Conservation (phyloP, 805 yeast species). For the Limtongozyma cylindracea region DNA sequence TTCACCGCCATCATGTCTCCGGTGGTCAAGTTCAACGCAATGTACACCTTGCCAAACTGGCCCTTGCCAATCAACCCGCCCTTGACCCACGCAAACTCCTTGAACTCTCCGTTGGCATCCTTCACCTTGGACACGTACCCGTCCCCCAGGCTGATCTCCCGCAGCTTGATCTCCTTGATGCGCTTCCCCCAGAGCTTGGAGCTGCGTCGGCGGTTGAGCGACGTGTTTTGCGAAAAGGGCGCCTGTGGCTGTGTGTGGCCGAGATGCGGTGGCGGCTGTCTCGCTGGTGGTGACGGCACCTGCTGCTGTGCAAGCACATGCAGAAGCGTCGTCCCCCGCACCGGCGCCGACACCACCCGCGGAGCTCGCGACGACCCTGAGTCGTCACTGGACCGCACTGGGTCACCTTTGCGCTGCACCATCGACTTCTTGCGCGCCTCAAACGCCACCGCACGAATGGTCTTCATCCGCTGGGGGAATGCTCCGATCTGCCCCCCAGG, state of each 20-base stretch:
- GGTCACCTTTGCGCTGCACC: constrained; percentile 6
- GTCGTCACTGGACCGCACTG: too few relatives aligned
- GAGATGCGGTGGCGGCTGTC: too few relatives aligned
- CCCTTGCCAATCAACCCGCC: constrained; percentile 96
- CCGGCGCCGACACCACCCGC: too few relatives aligned
- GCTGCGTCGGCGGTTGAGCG: constrained; percentile 10
- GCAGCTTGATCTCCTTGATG: constrained; percentile 73
- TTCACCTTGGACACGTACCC: constrained; percentile 41
- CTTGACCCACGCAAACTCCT: constrained; percentile 90
- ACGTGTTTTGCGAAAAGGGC: too few relatives aligned
- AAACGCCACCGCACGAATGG: constrained; percentile 78
- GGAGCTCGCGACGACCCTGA: too few relatives aligned
- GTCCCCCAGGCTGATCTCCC: constrained; percentile 31
- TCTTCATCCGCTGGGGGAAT: constrained; percentile 70
- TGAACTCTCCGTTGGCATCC: constrained; percentile 39
- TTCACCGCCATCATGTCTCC: constrained; percentile 99
- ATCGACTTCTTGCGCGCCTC: constrained; percentile 35
- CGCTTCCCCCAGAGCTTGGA: constrained; percentile 97
- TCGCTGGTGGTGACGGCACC: too few relatives aligned
- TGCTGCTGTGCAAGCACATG: too few relatives aligned
- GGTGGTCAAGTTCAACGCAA: constrained; percentile 83
- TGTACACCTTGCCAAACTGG: constrained; percentile 80
- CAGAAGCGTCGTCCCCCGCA: too few relatives aligned
- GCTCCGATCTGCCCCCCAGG: too few relatives aligned
- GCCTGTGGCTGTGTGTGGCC: too few relatives aligned